Evolutionary conservation across 495 filamentous ascomycete species (phyloP).

Genomic region (Platismatia glauca): DNA sequence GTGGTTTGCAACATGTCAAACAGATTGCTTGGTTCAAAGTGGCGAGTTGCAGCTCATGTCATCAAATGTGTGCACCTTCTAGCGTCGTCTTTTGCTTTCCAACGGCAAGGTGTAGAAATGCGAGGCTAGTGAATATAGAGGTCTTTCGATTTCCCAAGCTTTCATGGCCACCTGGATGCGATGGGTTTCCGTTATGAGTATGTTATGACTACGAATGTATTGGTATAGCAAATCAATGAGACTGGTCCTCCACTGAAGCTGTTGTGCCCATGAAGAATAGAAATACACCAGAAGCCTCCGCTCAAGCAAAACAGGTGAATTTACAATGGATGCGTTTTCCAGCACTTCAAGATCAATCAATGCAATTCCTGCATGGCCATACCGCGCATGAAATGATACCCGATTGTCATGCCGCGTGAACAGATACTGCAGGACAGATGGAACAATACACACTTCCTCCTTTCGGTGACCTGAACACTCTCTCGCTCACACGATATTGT

Average conservation of each 20-base stretch:
- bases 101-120: background rate
- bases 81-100: constrained; percentile 17
- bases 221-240: background rate
- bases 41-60: too few species aligned
- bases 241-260: background rate
- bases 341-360: background rate
- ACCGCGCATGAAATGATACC: background rate
- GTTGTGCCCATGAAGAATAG: background rate
- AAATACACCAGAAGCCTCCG: background rate
- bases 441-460: background rate
- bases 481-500: constrained; percentile 3
- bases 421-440: background rate
- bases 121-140: background rate
- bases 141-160: background rate
- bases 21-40: too few species aligned
- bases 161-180: background rate
- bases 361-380: background rate
- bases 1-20: too few species aligned
- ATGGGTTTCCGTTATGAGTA: background rate
- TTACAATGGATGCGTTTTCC: background rate
- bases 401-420: background rate
- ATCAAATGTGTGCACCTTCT: constrained; percentile 8
- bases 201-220: background rate
- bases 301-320: background rate
- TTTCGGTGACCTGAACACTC: background rate